Evolutionary conservation across 2,329 filamentous ascomycete genomes (phyloP), one percentile per base, ranked within the genome.

Genomic region (Ophiostoma perfectum): DNA sequence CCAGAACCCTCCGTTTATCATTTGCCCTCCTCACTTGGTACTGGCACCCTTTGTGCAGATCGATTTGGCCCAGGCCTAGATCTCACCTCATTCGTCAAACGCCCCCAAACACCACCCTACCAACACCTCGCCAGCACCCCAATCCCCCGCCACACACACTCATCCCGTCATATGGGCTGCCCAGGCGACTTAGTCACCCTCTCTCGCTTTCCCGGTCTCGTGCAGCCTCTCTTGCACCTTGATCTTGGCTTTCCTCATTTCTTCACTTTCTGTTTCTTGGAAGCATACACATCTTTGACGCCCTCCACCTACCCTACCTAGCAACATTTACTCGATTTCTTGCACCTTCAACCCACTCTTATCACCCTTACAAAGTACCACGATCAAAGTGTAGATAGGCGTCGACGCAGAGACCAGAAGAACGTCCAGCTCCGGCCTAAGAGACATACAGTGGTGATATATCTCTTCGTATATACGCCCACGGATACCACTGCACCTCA

Each of bases 151-250:
- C 60, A 67, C 66, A 42, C 45, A 27, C n/a, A 16, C 45, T 14
- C 44, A 52, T 64, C 52, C 63, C 27, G 16, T 66, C 58, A 64
- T 42, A 63, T 38, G 41, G 60, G 14, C 60, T 18, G 60, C 60
- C 39, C 58, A 62, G 38, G 27, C 58, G 58, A 41, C 38, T 63
- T 63, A 18, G 60, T 63, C 60, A 63, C n/a, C 39, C 38, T 42
- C 60, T 41, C 58, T 42, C 60, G 18, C 27, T 27, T 27, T 63
- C 60, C 38, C n/a, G 67, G 70, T 68, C 70, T 68, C 66, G 70
- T 70, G 70, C 68, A 65, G 42, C 64, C 65, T 49, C 18, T 18
- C 60, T 58, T 64, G 42, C 49, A 36, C 4, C n/a, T 44, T 38
- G n/a, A 16, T 63, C 11, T 12, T 14, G n/a, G 9, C 36, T 39